phyloP scores from a whole-genome alignment of 805 yeast species.

The Metschnikowia shivogae region DNA sequence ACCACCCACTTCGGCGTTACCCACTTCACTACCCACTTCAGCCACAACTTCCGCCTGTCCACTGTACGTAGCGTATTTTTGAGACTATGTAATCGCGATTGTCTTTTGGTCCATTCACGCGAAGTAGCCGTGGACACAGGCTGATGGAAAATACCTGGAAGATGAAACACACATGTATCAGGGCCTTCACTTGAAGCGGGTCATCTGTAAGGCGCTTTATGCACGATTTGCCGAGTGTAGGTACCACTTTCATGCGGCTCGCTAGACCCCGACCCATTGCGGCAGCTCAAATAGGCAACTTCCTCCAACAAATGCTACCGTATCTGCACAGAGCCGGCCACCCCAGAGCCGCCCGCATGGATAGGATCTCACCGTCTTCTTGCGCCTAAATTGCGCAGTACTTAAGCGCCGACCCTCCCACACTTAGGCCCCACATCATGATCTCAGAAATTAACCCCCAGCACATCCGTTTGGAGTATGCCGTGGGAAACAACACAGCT shows the following conservation, averaged over 20 bases:
- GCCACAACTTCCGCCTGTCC: no score
- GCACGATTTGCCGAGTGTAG: background rate
- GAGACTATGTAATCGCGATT: no score
- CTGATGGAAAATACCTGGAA: no score
- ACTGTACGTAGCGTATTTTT: no score
- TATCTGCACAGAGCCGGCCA: background rate
- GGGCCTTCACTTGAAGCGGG: no score
- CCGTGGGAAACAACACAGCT: slow-evolving; percentile 6
- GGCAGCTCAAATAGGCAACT: slow-evolving; percentile 4
- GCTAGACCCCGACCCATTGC: background rate
- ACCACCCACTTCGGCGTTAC: no score
- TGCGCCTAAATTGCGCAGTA: background rate
- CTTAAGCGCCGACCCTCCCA: background rate
- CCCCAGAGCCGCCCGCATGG: background rate
- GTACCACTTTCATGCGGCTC: background rate
- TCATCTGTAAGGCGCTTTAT: background rate
- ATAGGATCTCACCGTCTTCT: background rate
- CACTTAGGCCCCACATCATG: slow-evolving; percentile 1
- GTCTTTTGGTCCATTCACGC: no score
- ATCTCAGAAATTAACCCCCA: slow-evolving; percentile 8
- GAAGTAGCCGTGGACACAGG: no score
- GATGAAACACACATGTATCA: no score
- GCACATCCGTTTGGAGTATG: slow-evolving; percentile 10
- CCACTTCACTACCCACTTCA: no score
- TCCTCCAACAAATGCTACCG: background rate